Conservation (phyloP, 2,329 filamentous ascomycete species). For the Phaeosphaeria sp. region DNA sequence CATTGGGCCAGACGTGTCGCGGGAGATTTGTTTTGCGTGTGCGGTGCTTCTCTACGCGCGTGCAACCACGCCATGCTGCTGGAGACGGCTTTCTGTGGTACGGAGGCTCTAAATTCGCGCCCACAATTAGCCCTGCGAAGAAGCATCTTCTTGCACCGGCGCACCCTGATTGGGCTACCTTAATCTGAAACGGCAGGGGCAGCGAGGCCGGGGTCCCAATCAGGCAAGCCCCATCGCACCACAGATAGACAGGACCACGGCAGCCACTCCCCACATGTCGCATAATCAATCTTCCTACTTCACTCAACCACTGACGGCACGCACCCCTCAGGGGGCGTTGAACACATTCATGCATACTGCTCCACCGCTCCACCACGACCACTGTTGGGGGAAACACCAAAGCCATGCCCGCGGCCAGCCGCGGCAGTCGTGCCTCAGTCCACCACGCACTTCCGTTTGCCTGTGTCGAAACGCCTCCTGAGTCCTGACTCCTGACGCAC, state of each 20-base stretch:
- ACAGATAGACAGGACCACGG: too few species aligned
- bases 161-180: constrained; percentile 19
- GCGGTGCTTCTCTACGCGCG: not conserved
- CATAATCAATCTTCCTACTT: constrained; percentile 18
- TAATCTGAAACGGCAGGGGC: constrained; percentile 24
- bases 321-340: constrained; percentile 11
- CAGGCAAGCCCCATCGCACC: constrained; percentile 14
- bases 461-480: constrained; percentile 1
- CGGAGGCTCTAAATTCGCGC: not conserved
- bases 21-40: constrained; percentile 18
- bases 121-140: constrained; percentile 1
- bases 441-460: not conserved
- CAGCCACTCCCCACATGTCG: constrained; percentile 16
- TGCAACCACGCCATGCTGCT: not conserved
- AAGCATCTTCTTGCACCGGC: constrained; percentile 9
- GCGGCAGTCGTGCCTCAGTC: not conserved
- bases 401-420: not conserved
- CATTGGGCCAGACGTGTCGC: constrained; percentile 17
- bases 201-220: constrained; percentile 12
- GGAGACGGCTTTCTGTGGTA: not conserved
- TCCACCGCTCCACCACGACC: not conserved
- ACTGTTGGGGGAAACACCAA: not conserved
- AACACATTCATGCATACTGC: constrained; percentile 11
- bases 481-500: too few species aligned
- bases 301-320: constrained; percentile 12